Base-by-base conservation (phyloP, 1,139 yeast genomes). In the Blastobotrys capitulatus region DNA sequence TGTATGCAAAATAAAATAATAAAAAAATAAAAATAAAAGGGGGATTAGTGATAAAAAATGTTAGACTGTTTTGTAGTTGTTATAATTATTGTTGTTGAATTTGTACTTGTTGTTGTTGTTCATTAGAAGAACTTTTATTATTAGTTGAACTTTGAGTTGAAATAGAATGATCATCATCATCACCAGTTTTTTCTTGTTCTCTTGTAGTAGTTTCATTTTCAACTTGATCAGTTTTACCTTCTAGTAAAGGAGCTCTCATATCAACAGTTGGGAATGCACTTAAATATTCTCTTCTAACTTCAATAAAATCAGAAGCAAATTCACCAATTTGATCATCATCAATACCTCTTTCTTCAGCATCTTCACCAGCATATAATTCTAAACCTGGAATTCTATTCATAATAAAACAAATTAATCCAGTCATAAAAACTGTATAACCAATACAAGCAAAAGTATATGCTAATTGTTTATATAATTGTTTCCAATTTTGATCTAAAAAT, bases 251-350 rank as follows among this genome's bases (percentile, higher is more conserved):
- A 29, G 32, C 32, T 6, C 4, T 10, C 32, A 26, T 20, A 27
- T 34, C 20, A 19, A 25, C 46, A 16, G 46, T 42, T 18, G 70
- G 64, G 19, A 63, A 53, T 82, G 83, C 86, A 58, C 88, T 86
- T 62, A 86, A 77, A 70, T 86, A 90, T 69, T 90, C 96, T 67
- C 97, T 80, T 69, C 97, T 80, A 19, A 90, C 95, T 72, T 92
- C 98, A 52, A 92, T 97, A 65, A 89, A 92, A 70, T 92, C 97
- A 67, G 90, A 92, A 20, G 98, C 98, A 71, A 92, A 92, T 69
- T 92, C 97, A 48, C 98, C 98, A 59, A 92, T 87, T 71, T 92
- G 97, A 68, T 88, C 96, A 67, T 92, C 97, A 67, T 92, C 98
- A 70, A 89, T 79, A 54, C 98, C 98, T 29, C 75, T 73, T 58